phyloP scores from a whole-genome alignment of 1,284 basidiomycete genomes.

The Ceratobasidium sp. region DNA sequence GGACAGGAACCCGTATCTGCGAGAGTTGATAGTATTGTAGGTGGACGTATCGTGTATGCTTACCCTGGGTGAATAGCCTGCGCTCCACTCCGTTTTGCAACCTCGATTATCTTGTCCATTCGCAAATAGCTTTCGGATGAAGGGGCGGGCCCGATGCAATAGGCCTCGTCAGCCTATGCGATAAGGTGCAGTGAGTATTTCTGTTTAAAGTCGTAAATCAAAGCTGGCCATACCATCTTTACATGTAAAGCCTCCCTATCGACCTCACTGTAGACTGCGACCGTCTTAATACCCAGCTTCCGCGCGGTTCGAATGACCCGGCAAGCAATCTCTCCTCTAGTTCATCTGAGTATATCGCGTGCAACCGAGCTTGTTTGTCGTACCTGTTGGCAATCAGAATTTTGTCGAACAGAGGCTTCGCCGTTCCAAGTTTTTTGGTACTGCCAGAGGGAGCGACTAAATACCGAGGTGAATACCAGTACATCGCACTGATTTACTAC shows the following conservation, averaged over 20 bases:
- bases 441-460: slow-evolving; percentile 12
- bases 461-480: background rate
- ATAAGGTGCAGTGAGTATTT: background rate
- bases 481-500: background rate
- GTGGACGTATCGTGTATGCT: slow-evolving; percentile 23
- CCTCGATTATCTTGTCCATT: slow-evolving; percentile 89
- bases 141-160: slow-evolving; percentile 90
- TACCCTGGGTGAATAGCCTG: slow-evolving; percentile 90
- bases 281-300: slow-evolving; percentile 88
- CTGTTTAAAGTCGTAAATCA: slow-evolving; percentile 6
- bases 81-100: slow-evolving; percentile 83
- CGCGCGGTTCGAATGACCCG: slow-evolving; percentile 91
- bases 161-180: slow-evolving; percentile 93
- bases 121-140: slow-evolving; percentile 91
- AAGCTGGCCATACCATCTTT: slow-evolving; percentile 64
- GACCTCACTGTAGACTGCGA: slow-evolving; percentile 90
- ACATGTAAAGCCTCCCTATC: slow-evolving; percentile 86
- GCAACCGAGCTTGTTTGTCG: slow-evolving; percentile 36
- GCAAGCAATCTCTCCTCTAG: slow-evolving; percentile 93
- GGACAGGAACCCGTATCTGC: slow-evolving; percentile 90
- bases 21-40: background rate
- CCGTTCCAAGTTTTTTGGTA: slow-evolving; percentile 25
- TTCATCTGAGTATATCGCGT: background rate
- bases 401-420: slow-evolving; percentile 72
- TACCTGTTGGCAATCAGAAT: slow-evolving; percentile 88